Conservation (phyloP, 306 rosid species). For the Canavalia ensiformis region DNA sequence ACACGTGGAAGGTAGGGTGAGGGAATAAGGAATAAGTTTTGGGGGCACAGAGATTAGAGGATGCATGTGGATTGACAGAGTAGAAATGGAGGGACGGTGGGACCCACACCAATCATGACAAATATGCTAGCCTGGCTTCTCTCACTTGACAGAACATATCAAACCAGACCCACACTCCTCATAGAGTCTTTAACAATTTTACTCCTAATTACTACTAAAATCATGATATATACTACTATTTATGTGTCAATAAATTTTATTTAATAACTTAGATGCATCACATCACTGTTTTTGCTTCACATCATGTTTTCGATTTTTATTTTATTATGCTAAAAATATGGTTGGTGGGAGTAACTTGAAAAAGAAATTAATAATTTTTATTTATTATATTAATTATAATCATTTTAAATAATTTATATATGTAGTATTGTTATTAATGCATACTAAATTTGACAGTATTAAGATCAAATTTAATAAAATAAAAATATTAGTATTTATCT, state of each 20-base stretch:
- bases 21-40: neutral
- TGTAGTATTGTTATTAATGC: neutral
- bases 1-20: conserved; percentile 44
- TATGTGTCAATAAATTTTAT: too few species aligned
- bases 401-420: too few species aligned
- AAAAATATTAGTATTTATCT: too few species aligned
- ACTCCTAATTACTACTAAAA: neutral
- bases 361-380: neutral
- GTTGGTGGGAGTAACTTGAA: neutral
- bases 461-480: neutral
- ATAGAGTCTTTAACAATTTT: neutral
- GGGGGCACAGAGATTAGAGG: conserved; percentile 55
- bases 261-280: neutral
- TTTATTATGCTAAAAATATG: neutral
- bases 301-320: neutral
- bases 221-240: too few species aligned
- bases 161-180: neutral
- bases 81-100: conserved; percentile 52
- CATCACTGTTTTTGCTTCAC: neutral
- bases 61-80: conserved; percentile 77
- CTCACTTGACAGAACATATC: conserved; percentile 63
- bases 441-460: neutral
- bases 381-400: neutral
- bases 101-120: conserved; percentile 71
- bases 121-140: conserved; percentile 85